A percentile compares a stretch with the other conserved stretches of the same genome.
These are phyloP conservation scores for Puya raimondii DNA, from an alignment of 176 grass and related monocot species.

Conservation along the genomic window DNA sequence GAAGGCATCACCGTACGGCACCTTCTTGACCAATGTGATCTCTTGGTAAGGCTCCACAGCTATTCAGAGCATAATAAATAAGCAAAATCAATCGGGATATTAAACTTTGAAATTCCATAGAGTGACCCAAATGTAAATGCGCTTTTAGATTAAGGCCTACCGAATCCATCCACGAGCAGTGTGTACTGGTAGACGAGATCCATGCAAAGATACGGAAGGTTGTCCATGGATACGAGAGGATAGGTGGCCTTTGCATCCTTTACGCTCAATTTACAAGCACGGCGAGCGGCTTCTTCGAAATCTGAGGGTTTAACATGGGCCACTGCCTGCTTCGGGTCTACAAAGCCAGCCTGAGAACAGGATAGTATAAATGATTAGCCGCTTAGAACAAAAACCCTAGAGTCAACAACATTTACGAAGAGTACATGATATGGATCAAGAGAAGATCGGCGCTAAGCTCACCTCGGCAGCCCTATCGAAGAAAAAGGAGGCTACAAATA, in stretches of 20 bases:
- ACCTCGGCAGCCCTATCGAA: slow-evolving; percentile 93
- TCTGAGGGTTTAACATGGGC: slow-evolving; percentile 68
- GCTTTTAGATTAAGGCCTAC: slow-evolving; percentile 36
- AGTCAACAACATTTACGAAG: background rate
- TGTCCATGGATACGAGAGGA: slow-evolving; percentile 47
- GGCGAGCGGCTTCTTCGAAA: slow-evolving; percentile 75
- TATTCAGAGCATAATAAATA: slow-evolving; percentile 18
- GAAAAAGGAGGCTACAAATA: slow-evolving; percentile 99
- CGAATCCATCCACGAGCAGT: slow-evolving; percentile 90
- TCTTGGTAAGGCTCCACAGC: slow-evolving; percentile 80
- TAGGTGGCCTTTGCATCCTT: slow-evolving; percentile 70
- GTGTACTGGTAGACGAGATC: slow-evolving; percentile 99
- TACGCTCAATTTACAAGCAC: slow-evolving; percentile 78
- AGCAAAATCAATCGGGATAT: slow-evolving; percentile 2
- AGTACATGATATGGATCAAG: background rate
- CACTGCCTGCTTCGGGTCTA: slow-evolving; percentile 42
- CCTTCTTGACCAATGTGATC: slow-evolving; percentile 93
- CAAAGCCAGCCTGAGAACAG: slow-evolving; percentile 66
- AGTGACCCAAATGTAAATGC: slow-evolving; percentile 2
- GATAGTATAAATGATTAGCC: slow-evolving; percentile 3
- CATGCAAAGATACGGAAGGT: slow-evolving; percentile 95
- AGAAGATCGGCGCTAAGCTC: slow-evolving; percentile 6
- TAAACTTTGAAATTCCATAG: background rate
- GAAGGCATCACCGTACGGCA: slow-evolving; percentile 51
- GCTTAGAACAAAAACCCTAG: background rate